These are phyloP conservation scores for Phytophthora citricola DNA, from an alignment of 352 stramenopile genomes.

Conservation along the genomic window DNA sequence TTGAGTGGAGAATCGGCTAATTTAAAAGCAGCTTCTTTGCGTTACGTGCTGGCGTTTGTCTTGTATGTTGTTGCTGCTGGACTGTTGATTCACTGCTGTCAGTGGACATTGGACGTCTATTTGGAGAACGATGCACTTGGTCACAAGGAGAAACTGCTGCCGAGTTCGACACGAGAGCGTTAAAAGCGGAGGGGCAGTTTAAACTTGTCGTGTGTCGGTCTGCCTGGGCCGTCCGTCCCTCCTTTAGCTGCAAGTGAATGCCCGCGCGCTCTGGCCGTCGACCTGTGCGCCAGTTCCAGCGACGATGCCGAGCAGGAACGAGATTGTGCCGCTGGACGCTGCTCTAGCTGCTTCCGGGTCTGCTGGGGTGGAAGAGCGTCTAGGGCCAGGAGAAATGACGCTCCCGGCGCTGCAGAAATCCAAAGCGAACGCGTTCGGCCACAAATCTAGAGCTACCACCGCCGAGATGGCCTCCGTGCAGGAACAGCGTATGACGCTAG, in stretches of 20 bases:
- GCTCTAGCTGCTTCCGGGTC: neutral
- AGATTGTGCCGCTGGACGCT: constrained; percentile 61
- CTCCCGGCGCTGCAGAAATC: constrained; percentile 14
- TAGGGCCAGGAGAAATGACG: constrained; percentile 20
- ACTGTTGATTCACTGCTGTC: neutral
- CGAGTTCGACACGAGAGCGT: constrained; percentile 12
- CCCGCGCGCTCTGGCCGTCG: constrained; percentile 20
- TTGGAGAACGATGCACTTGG: neutral
- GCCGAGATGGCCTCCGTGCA: constrained; percentile 49
- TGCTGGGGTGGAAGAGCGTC: constrained; percentile 9
- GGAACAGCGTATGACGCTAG: constrained; percentile 59
- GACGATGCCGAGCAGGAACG: constrained; percentile 63
- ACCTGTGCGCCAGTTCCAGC: constrained; percentile 10
- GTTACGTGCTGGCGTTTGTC: constrained; percentile 1
- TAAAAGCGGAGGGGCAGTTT: neutral
- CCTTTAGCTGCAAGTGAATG: constrained; percentile 26
- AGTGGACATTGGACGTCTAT: neutral
- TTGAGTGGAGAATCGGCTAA: constrained; percentile 42
- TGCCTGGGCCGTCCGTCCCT: constrained; percentile 2
- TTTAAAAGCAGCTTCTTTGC: constrained; percentile 35
- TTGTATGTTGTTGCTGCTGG: neutral
- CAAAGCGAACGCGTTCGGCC: constrained; percentile 21
- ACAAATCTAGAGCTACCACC: constrained; percentile 41
- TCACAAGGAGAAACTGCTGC: constrained; percentile 22
- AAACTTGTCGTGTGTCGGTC: neutral